phyloP scores from a whole-genome alignment of 352 stramenopile species.

The Peronospora destructor region DNA sequence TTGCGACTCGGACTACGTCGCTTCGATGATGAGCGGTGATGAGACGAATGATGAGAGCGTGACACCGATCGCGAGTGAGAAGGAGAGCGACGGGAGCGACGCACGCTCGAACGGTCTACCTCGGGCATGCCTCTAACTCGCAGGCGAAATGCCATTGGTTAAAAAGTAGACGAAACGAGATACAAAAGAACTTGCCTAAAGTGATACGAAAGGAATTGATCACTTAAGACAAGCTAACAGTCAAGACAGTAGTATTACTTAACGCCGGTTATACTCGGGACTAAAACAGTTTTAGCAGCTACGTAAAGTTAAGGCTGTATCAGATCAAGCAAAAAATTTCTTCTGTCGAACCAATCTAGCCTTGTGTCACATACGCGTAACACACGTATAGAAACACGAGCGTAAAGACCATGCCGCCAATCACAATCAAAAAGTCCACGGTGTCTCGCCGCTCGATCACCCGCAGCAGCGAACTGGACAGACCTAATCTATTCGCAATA shows the following conservation, averaged over 20 bases:
- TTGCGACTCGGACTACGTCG: slow-evolving; percentile 21
- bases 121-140: neutral
- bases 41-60: slow-evolving; percentile 13
- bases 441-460: slow-evolving; percentile 77
- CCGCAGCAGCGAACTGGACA: slow-evolving; percentile 76
- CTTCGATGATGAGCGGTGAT: slow-evolving; percentile 16
- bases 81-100: slow-evolving; percentile 6
- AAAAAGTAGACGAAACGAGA: neutral
- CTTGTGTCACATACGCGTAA: slow-evolving; percentile 42
- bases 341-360: slow-evolving; percentile 3
- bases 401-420: slow-evolving; percentile 75
- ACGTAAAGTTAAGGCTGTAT: too few species aligned
- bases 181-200: too few species aligned
- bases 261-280: too few species aligned
- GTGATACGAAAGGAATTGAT: too few species aligned
- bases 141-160: neutral
- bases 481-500: slow-evolving; percentile 70
- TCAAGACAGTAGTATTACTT: too few species aligned
- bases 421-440: slow-evolving; percentile 80
- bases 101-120: slow-evolving; percentile 6
- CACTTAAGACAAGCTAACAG: too few species aligned
- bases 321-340: too few species aligned
- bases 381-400: slow-evolving; percentile 76
- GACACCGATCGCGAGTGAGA: slow-evolving; percentile 9
- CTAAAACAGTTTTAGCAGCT: too few species aligned